Conservation (phyloP, 2,329 filamentous ascomycete species). For the Colletotrichum noveboracense region DNA sequence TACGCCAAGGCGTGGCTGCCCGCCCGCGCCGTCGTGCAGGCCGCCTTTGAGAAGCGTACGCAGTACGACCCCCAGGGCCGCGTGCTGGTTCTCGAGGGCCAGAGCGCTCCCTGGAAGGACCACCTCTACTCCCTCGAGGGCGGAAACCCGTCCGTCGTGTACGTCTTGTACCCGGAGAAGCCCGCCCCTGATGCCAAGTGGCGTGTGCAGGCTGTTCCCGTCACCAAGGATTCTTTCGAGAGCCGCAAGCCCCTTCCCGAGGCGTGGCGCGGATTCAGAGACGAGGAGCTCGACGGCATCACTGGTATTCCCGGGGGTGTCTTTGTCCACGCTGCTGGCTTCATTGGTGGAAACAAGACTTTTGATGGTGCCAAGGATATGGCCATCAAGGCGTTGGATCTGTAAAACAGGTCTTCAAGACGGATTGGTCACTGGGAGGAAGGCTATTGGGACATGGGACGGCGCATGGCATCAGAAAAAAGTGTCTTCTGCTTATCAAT, state of each 20-base stretch:
- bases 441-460: neutral
- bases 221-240: slow-evolving; percentile 83
- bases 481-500: slow-evolving; percentile 17
- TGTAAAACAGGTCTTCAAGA: neutral
- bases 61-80: slow-evolving; percentile 76
- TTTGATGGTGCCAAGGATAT: slow-evolving; percentile 88
- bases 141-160: slow-evolving; percentile 67
- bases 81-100: slow-evolving; percentile 78
- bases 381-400: slow-evolving; percentile 74
- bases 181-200: slow-evolving; percentile 79
- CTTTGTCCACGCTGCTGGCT: slow-evolving; percentile 93
- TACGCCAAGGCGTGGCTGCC: slow-evolving; percentile 83
- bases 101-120: slow-evolving; percentile 93
- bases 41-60: slow-evolving; percentile 73
- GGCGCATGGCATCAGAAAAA: slow-evolving; percentile 21
- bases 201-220: slow-evolving; percentile 92
- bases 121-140: slow-evolving; percentile 89
- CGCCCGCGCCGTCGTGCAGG: slow-evolving; percentile 78
- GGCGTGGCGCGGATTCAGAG: slow-evolving; percentile 88
- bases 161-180: slow-evolving; percentile 91
- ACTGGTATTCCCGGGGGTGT: slow-evolving; percentile 76
- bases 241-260: slow-evolving; percentile 92
- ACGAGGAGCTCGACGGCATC: slow-evolving; percentile 80
- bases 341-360: slow-evolving; percentile 94
- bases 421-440: neutral